Percentiles rank a stretch among this genome's conserved stretches.
These are phyloP conservation scores for Cinnamomum chago DNA, from an alignment of 164 flowering plant genomes.

Conservation along the genomic window DNA sequence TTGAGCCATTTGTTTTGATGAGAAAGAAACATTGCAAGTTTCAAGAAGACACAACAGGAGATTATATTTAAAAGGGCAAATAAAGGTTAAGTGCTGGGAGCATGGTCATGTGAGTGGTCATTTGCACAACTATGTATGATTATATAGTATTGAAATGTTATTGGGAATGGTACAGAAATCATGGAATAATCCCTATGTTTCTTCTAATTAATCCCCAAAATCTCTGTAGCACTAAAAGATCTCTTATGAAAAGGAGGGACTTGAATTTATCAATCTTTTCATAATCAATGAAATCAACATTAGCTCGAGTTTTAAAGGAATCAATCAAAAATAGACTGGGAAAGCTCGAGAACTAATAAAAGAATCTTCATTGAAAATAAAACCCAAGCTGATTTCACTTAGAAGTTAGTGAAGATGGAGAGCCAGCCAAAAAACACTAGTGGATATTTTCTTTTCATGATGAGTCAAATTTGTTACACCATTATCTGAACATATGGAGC, in stretches of 20 bases:
- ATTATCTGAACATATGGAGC: no score
- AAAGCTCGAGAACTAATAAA: background rate
- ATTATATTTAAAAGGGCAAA: background rate
- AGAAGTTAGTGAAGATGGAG: background rate
- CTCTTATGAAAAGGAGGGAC: background rate
- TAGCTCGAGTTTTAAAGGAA: background rate
- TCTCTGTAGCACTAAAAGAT: background rate
- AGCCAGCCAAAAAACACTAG: background rate
- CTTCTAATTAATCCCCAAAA: slow-evolving; percentile 9
- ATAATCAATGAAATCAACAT: background rate
- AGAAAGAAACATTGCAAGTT: background rate
- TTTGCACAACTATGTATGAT: background rate
- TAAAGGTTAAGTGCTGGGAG: background rate
- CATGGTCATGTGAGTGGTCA: background rate
- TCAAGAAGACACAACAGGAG: background rate
- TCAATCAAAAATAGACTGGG: background rate
- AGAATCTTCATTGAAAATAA: background rate
- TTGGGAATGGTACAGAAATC: background rate
- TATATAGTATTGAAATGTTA: background rate
- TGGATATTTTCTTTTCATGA: background rate
- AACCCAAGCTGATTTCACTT: background rate
- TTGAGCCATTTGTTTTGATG: background rate
- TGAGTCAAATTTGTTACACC: no score
- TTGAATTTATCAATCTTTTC: background rate
- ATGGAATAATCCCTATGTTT: slow-evolving; percentile 7